Conservation (phyloP, 1,139 yeast genomes). For the Suhomyces coccinellae region DNA sequence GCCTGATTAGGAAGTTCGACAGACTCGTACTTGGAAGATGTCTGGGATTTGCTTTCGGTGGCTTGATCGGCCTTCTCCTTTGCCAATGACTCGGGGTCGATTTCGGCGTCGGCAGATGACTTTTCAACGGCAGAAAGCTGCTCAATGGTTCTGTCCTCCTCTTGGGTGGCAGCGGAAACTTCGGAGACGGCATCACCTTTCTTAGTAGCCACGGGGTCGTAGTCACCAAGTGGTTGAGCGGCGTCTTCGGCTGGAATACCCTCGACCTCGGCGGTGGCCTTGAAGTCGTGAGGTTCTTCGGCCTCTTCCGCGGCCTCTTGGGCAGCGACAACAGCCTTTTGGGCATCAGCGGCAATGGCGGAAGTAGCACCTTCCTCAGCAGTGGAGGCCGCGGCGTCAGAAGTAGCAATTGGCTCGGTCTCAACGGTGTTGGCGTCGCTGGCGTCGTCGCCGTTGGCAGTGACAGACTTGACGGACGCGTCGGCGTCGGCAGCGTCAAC, state of each 20-base stretch:
- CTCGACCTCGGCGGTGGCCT: background rate
- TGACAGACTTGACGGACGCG: background rate
- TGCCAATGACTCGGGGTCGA: background rate
- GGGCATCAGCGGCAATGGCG: background rate
- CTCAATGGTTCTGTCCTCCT: background rate
- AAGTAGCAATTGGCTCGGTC: background rate
- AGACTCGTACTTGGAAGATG: constrained; percentile 37
- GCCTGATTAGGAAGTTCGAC: constrained; percentile 39
- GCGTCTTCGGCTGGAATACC: background rate
- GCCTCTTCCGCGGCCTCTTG: background rate
- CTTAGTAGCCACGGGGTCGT: background rate
- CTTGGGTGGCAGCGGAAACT: background rate
- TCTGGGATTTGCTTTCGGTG: constrained; percentile 35
- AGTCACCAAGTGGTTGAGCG: background rate
- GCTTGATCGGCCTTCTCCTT: constrained; percentile 17
- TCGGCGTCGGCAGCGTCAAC: background rate
- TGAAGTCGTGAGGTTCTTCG: background rate
- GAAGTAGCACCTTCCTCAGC: background rate
- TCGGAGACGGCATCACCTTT: background rate
- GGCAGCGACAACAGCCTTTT: background rate
- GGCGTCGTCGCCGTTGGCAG: background rate
- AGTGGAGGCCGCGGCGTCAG: too few relatives aligned
- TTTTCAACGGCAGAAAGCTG: background rate
- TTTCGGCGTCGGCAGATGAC: constrained; percentile 1
- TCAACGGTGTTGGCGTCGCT: background rate